Base-by-base conservation (phyloP, 2,329 filamentous ascomycete genomes). In the Exophiala xenobiotica region DNA sequence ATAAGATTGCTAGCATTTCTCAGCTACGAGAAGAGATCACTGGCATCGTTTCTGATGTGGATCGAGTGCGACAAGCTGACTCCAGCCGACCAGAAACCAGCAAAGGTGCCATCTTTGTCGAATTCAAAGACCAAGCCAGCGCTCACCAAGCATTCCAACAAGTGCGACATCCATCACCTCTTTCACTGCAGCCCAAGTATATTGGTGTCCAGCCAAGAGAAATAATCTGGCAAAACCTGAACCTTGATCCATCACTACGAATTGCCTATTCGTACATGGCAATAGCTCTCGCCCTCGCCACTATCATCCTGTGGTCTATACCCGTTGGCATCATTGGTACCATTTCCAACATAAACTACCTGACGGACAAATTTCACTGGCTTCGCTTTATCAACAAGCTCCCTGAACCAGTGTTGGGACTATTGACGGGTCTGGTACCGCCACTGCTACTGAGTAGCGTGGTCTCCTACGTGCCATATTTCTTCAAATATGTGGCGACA, bases 251-350 rank as follows among this genome's bases (percentile, higher is more conserved):
- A 4, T 49, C 59, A 2, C 16, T 58, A 6, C 55, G 59, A 20
- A 57, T 63, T 90, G 65, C 93, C 55, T 85, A 90, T 52, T 77
- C 85, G 60, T 81, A 87, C 62, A 74, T 78, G 48, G 82, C 78
- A 14, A 84, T 92, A 41, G 84, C 96, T 50, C 74, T 82, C 4
- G 86, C 80, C 1, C 74, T 82, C 6, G 86, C 80, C 1, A 76
- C 93, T 49, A 87, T 97, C 63, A 79, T 96, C 55, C 96, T 97
- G 73, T 99, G 93, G 83, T 81, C 83, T 1, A 76, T 87, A 37
- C 83, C 83, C 3, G 78, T 95, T 2, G 89, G 85, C 1, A 75
- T 91, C 29, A 90, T 97, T 27, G 91, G 89, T 61, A 75, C 84
- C n/a, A 86, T 96, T 61, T 93, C 90, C 49, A 96, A 97, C 67